Conservation (phyloP, 2,329 filamentous ascomycete species). For the Chalaropsis ovoidea region DNA sequence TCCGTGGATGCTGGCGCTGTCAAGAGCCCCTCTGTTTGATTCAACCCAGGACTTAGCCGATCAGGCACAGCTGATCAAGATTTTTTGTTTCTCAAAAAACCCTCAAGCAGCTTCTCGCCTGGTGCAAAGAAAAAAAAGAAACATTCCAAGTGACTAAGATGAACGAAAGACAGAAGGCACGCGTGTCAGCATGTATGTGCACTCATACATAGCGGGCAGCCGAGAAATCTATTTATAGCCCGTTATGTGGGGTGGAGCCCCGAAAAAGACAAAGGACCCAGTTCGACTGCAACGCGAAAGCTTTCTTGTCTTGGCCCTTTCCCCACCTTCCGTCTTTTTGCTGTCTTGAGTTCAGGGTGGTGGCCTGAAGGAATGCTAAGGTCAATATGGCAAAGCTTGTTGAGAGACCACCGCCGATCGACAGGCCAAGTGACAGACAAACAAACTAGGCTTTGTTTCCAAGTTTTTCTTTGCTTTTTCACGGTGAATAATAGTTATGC, state of each 20-base stretch:
- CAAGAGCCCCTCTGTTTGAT: background rate
- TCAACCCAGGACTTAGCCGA: slow-evolving; percentile 1
- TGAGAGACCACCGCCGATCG: background rate
- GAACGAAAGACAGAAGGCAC: background rate
- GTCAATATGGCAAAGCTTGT: background rate
- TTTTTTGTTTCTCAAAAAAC: background rate
- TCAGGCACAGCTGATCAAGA: background rate
- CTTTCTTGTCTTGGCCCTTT: background rate
- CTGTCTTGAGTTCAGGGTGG: too few species aligned
- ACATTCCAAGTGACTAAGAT: background rate
- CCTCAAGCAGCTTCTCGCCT: background rate
- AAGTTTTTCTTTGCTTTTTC: background rate
- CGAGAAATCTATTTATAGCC: slow-evolving; percentile 15
- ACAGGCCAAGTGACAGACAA: background rate
- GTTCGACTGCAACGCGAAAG: background rate
- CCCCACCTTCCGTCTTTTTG: background rate
- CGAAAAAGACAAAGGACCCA: background rate
- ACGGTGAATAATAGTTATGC: background rate
- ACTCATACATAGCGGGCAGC: background rate
- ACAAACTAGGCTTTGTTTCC: background rate
- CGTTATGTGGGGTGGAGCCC: background rate
- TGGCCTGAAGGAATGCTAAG: background rate
- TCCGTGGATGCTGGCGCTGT: background rate
- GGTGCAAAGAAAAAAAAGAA: background rate
- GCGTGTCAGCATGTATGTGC: background rate